Percentiles rank a stretch among this genome's conserved stretches.
Conservation (phyloP, 176 grass and related monocot species). For the Triticum urartu region DNA sequence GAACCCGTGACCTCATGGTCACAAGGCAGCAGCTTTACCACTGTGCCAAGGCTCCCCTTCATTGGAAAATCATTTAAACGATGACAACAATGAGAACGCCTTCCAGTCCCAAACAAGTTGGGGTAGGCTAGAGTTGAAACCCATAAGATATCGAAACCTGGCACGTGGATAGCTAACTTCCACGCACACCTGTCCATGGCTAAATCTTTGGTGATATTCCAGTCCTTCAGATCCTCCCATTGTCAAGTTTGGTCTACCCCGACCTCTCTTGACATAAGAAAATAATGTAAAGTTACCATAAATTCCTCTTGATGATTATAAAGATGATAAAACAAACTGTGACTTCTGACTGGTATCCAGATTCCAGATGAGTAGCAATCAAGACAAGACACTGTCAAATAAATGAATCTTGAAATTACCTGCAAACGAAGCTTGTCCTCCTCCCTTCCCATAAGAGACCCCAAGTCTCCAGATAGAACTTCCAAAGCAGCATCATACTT, state of each 20-base stretch:
- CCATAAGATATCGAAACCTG: no score
- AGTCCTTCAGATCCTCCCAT: no score
- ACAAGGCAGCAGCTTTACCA: no score
- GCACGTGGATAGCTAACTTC: no score
- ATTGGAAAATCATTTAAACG: not conserved
- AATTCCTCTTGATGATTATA: conserved; percentile 6
- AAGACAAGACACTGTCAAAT: conserved; percentile 1
- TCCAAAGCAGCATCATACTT: conserved; percentile 89
- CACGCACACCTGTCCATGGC: no score
- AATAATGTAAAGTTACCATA: not conserved
- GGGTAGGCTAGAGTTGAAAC: no score
- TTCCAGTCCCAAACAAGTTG: no score
- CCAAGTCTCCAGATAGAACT: conserved; percentile 87
- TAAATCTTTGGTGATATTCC: no score
- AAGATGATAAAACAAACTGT: not conserved
- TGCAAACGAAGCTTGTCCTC: conserved; percentile 87
- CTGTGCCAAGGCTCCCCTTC: no score
- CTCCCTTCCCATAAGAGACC: conserved; percentile 85
- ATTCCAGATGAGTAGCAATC: conserved; percentile 5
- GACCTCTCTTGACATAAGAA: not conserved
- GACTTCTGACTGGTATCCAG: conserved; percentile 13
- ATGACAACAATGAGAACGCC: no score
- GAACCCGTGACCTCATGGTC: no score
- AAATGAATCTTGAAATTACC: conserved; percentile 59
- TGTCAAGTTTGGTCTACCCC: no score